These are phyloP conservation scores for Vaccinium macrocarpon DNA, from an alignment of 148 eudicot species.

Conservation along the genomic window DNA sequence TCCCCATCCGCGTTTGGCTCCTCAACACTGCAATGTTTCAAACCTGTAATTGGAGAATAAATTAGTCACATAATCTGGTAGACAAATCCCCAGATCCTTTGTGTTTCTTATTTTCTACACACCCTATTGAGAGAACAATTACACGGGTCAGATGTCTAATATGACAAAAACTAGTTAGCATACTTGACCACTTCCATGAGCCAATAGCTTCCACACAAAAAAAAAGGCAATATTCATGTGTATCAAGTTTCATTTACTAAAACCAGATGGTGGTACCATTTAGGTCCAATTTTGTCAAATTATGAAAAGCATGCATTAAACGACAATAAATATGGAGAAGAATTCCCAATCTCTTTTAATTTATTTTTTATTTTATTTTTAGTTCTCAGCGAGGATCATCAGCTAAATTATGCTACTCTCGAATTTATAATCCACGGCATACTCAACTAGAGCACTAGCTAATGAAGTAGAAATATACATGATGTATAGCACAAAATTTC, in stretches of 20 bases:
- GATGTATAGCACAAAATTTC: neutral
- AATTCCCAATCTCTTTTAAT: too few species aligned
- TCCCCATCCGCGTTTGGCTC: neutral
- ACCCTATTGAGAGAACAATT: neutral
- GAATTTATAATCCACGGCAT: neutral
- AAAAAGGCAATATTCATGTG: neutral
- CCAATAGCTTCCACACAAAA: neutral
- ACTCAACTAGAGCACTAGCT: neutral
- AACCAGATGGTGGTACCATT: neutral
- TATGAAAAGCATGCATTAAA: neutral
- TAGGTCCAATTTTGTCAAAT: neutral
- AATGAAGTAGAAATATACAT: neutral
- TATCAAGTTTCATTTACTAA: neutral
- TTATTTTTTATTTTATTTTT: too few species aligned
- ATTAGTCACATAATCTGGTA: neutral
- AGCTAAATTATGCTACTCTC: neutral
- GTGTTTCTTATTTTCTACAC: too few species aligned
- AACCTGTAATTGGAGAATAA: neutral
- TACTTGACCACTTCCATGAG: neutral
- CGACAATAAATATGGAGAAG: neutral
- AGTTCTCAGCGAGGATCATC: neutral
- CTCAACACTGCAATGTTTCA: neutral
- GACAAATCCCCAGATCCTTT: neutral
- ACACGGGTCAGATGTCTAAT: neutral
- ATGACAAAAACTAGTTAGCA: neutral